Percentiles rank a stretch among this genome's conserved stretches.
These are phyloP conservation scores for Flaveria sonorensis DNA, from an alignment of 129 eudicot species.

Conservation along the genomic window DNA sequence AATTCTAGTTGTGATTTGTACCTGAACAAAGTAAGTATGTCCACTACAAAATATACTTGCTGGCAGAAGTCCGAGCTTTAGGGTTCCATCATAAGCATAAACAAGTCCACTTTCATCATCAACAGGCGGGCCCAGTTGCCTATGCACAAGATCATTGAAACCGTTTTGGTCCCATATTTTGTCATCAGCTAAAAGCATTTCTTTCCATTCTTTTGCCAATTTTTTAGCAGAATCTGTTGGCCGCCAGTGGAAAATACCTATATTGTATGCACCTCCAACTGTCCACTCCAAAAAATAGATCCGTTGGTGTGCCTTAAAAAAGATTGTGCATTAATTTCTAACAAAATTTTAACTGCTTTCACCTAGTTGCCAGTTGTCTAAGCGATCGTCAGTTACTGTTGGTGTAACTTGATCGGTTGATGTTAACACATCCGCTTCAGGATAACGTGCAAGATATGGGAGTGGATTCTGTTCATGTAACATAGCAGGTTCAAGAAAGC, in stretches of 20 bases:
- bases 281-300: constrained; percentile 24
- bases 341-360: constrained; percentile 1
- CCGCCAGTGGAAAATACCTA: constrained; percentile 96
- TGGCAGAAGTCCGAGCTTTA: constrained; percentile 88
- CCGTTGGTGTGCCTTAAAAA: neutral
- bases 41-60: constrained; percentile 97
- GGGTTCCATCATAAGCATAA: constrained; percentile 91
- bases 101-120: constrained; percentile 95
- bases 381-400: constrained; percentile 83
- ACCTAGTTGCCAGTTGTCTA: constrained; percentile 96
- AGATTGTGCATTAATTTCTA: neutral
- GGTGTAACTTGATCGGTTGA: constrained; percentile 95
- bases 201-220: constrained; percentile 95
- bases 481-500: constrained; percentile 9
- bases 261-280: constrained; percentile 94
- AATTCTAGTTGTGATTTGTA: constrained; percentile 13
- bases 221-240: constrained; percentile 77
- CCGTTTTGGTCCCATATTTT: constrained; percentile 96
- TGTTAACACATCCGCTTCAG: constrained; percentile 92
- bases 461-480: constrained; percentile 79
- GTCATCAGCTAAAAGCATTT: constrained; percentile 85
- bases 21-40: constrained; percentile 98
- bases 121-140: constrained; percentile 86
- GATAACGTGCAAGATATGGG: constrained; percentile 92
- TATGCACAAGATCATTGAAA: constrained; percentile 76